Conservation (phyloP, 768 basidiomycete genomes). For the Tulasnella sp. region DNA sequence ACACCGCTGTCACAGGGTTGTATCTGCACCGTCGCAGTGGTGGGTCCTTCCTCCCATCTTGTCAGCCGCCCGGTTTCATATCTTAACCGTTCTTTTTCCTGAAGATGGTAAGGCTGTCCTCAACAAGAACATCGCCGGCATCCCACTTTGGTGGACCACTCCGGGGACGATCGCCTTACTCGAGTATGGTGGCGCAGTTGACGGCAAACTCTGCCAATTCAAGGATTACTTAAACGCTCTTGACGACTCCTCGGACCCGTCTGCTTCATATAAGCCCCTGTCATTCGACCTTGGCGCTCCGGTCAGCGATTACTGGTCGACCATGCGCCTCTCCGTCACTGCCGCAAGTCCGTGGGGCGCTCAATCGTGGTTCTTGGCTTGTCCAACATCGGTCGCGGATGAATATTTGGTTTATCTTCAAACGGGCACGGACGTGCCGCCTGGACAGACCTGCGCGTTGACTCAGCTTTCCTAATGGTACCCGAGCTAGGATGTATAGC, state of each 20-base stretch:
- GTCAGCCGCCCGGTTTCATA: no score
- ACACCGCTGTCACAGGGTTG: neutral
- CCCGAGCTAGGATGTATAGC: neutral
- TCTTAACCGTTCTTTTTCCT: neutral
- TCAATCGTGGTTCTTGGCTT: neutral
- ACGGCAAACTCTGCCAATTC: neutral
- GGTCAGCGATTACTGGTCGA: neutral
- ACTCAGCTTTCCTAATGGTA: neutral
- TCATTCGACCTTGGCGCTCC: neutral
- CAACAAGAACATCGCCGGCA: neutral
- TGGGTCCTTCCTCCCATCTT: neutral
- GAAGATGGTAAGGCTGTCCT: conserved; percentile 57
- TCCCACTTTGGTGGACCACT: neutral
- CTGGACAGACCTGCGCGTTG: neutral
- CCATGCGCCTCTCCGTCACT: neutral
- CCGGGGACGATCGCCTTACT: neutral
- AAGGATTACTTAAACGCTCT: conserved; percentile 19
- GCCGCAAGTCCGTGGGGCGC: neutral
- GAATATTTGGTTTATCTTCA: neutral
- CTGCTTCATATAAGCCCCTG: neutral
- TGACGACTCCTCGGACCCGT: neutral
- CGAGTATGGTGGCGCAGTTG: neutral
- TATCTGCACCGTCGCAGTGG: neutral
- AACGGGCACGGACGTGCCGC: neutral
- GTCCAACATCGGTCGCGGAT: neutral